Conservation (phyloP, 345 rosid genomes). For the Xanthoceras sorbifolium region DNA sequence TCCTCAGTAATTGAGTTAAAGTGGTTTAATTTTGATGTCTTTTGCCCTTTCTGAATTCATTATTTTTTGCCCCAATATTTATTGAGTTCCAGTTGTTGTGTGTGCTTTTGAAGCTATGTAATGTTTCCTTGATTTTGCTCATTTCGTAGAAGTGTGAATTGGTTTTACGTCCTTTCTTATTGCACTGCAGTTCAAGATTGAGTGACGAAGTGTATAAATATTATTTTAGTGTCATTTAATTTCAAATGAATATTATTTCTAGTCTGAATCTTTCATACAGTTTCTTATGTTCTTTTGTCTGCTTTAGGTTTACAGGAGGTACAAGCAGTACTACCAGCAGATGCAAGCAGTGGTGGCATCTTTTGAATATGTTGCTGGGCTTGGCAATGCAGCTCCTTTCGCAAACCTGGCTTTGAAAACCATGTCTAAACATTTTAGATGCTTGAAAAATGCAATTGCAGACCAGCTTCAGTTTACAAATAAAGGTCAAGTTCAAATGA, state of each 20-base stretch:
- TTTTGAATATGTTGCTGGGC: slow-evolving; percentile 79
- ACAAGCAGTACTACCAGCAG: slow-evolving; percentile 83
- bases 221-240: not conserved
- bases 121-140: not conserved
- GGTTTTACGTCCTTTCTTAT: not conserved
- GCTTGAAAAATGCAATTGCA: slow-evolving; percentile 69
- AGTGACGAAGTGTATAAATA: not conserved
- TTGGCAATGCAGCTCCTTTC: slow-evolving; percentile 83
- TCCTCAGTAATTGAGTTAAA: not conserved
- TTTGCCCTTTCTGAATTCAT: not conserved
- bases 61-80: not conserved
- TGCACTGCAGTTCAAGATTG: not conserved
- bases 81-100: not conserved
- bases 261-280: not conserved
- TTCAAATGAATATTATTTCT: too few species aligned
- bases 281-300: slow-evolving; percentile 21
- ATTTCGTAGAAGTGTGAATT: not conserved
- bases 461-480: slow-evolving; percentile 73
- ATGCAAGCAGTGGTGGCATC: slow-evolving; percentile 77
- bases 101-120: not conserved
- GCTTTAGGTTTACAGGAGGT: slow-evolving; percentile 70
- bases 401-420: slow-evolving; percentile 68
- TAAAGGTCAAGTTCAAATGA: slow-evolving; percentile 34
- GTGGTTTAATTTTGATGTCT: not conserved
- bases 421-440: slow-evolving; percentile 78